phyloP scores from a whole-genome alignment of 1,284 basidiomycete genomes.

The Polyporus tsugae region DNA sequence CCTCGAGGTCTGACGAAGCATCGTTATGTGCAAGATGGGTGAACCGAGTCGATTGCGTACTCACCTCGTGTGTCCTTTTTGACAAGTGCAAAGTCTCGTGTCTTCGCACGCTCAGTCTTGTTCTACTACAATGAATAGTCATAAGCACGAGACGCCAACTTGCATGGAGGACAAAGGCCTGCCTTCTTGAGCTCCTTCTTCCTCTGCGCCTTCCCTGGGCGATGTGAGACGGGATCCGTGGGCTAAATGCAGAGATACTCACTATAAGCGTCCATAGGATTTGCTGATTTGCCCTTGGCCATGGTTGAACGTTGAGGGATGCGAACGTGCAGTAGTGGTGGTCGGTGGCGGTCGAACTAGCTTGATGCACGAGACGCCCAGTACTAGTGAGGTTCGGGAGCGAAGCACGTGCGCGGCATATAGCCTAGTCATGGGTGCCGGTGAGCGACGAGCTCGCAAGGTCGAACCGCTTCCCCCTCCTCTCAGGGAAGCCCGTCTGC shows the following conservation, averaged over 20 bases:
- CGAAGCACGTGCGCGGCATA: slow-evolving; percentile 39
- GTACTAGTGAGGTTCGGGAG: slow-evolving; percentile 30
- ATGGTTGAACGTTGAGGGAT: slow-evolving; percentile 54
- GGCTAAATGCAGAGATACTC: slow-evolving; percentile 35
- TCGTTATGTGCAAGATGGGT: neutral
- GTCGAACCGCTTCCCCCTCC: slow-evolving; percentile 37
- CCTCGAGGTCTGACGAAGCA: slow-evolving; percentile 63
- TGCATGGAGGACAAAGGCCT: slow-evolving; percentile 32
- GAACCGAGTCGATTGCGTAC: slow-evolving; percentile 22
- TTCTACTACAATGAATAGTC: slow-evolving; percentile 71
- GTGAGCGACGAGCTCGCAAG: slow-evolving; percentile 27
- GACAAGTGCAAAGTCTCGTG: slow-evolving; percentile 82
- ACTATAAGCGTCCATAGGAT: slow-evolving; percentile 90
- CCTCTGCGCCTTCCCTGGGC: slow-evolving; percentile 81
- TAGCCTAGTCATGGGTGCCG: slow-evolving; percentile 40
- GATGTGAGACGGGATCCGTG: slow-evolving; percentile 12
- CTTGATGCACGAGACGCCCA: slow-evolving; percentile 8
- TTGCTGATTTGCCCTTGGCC: slow-evolving; percentile 84
- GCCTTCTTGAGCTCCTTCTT: slow-evolving; percentile 95
- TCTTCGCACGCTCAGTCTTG: slow-evolving; percentile 81
- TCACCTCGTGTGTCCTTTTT: slow-evolving; percentile 88
- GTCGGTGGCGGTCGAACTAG: slow-evolving; percentile 3
- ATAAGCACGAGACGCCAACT: slow-evolving; percentile 18
- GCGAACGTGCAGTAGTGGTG: slow-evolving; percentile 3
- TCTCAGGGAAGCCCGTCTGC: slow-evolving; percentile 36